Base-by-base conservation (phyloP, 192 early-diverging fungal genomes). In the Lobulomyces angularis region DNA sequence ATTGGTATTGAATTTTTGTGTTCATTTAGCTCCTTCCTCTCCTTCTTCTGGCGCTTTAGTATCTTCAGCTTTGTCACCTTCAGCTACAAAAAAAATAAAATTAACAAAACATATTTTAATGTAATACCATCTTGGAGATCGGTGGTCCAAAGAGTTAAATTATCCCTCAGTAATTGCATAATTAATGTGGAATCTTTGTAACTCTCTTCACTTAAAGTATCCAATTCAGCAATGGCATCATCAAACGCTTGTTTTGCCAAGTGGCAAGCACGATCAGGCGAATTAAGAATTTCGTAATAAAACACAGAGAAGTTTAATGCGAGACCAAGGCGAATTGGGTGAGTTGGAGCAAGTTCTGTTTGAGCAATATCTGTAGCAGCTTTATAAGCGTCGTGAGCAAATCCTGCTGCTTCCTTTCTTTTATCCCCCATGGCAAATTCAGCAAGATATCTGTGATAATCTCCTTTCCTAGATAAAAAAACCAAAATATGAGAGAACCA, bases 161-260 rank as follows among this genome's bases (percentile, higher is more conserved):
- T 97, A 69, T 97, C 94, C 50, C 94, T 79, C 57, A 97, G 72
- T 41, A 97, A 77, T 72, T 97, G 94, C 94, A 97, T 97, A 67
- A 97, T 97, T 50, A 97, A 75, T 38, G 94, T 96, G 36, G 86
- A 90, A 64, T 96, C 91, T 79, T 95, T 97, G 84, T 97, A 97
- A 43, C 86, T 89, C 69, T 95, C 94, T 68, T 97, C 94, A 62
- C 80, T 86, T 41, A 97, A 80, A 48, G 86, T 92, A 77, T 97
- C 94, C 43, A 97, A 74, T 69, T 95, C 94, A 29, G 94, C 90
- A 65, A 97, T 97, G 37, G 94, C 94, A 52, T 93, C 94, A 65
- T 97, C 94, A 54, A 97, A 97, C 19, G 94, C 89, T 57, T 86
- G 80, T 69, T 94, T 90, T 65, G 90, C 90, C 27, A 94, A 75